Evolutionary conservation across 1,284 basidiomycete genomes (phyloP).

Genomic region (Ceratobasidium sp.): DNA sequence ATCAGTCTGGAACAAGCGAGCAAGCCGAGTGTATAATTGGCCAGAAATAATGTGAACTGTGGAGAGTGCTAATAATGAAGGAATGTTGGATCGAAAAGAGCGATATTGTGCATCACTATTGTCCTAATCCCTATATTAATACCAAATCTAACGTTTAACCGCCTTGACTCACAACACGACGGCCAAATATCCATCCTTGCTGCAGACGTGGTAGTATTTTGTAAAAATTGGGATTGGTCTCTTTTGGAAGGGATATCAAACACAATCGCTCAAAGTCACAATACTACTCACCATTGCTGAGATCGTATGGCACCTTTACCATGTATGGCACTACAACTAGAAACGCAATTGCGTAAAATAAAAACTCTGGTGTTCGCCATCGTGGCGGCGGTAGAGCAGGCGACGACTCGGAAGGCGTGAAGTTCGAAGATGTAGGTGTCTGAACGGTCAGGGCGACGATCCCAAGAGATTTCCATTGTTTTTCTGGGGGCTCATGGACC

Average conservation of each 20-base stretch:
- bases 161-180: conserved; percentile 67
- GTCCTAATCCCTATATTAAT: conserved; percentile 64
- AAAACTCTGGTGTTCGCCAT: conserved; percentile 89
- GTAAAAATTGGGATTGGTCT: conserved; percentile 77
- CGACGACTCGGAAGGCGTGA: conserved; percentile 50
- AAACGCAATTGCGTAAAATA: conserved; percentile 76
- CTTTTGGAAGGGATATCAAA: conserved; percentile 56
- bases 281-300: conserved; percentile 75
- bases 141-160: conserved; percentile 46
- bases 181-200: conserved; percentile 74
- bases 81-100: conserved; percentile 79
- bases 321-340: conserved; percentile 77
- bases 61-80: conserved; percentile 66
- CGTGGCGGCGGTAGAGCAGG: conserved; percentile 58
- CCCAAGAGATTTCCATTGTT: conserved; percentile 43
- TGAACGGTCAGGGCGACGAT: conserved; percentile 59
- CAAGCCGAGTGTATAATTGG: conserved; percentile 56
- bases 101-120: conserved; percentile 89
- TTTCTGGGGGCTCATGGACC: conserved; percentile 26
- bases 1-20: conserved; percentile 47
- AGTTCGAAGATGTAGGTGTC: conserved; percentile 58
- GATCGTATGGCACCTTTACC: conserved; percentile 79
- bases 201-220: conserved; percentile 71
- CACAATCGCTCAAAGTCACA: conserved; percentile 16
- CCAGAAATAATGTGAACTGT: conserved; percentile 57